Percentiles rank a stretch among this genome's conserved stretches.
Evolutionary conservation across 2,329 filamentous ascomycete species (phyloP).

Genomic region (Aureobasidium sp.): DNA sequence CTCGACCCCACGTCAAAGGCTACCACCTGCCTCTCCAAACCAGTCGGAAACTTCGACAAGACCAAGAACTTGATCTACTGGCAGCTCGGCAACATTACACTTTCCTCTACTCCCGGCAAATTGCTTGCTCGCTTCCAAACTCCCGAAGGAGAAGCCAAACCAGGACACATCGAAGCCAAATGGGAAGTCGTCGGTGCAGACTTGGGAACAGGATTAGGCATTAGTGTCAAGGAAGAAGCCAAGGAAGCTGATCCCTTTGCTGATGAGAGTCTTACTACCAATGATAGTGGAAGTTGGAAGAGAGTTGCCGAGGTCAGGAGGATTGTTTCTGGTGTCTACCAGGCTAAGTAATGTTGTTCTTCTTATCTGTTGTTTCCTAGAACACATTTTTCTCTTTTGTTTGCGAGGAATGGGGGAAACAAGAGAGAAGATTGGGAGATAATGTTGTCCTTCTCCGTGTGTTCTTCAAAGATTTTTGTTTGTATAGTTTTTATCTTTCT

Average conservation of each 20-base stretch:
- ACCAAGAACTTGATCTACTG: constrained; percentile 74
- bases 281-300: constrained; percentile 12
- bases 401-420: background rate
- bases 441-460: background rate
- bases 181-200: constrained; percentile 56
- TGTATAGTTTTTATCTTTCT: background rate
- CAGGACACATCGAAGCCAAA: constrained; percentile 71
- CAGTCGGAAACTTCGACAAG: constrained; percentile 68
- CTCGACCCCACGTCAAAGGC: constrained; percentile 57
- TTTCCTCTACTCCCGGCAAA: constrained; percentile 56
- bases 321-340: constrained; percentile 17
- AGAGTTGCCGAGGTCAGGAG: constrained; percentile 11
- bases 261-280: constrained; percentile 2
- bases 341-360: constrained; percentile 2
- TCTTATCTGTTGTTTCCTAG: background rate
- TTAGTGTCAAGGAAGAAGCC: constrained; percentile 46
- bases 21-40: constrained; percentile 66
- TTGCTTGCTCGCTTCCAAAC: constrained; percentile 78
- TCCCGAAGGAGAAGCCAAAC: constrained; percentile 56
- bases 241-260: constrained; percentile 33
- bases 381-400: background rate
- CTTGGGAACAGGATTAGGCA: constrained; percentile 54
- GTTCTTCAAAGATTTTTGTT: background rate
- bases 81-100: constrained; percentile 60
- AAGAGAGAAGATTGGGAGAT: background rate